Evolutionary conservation across 208 protist genomes (phyloP), one percentile per base, ranked within the genome.

Genomic region (Leishmania mexicana): DNA sequence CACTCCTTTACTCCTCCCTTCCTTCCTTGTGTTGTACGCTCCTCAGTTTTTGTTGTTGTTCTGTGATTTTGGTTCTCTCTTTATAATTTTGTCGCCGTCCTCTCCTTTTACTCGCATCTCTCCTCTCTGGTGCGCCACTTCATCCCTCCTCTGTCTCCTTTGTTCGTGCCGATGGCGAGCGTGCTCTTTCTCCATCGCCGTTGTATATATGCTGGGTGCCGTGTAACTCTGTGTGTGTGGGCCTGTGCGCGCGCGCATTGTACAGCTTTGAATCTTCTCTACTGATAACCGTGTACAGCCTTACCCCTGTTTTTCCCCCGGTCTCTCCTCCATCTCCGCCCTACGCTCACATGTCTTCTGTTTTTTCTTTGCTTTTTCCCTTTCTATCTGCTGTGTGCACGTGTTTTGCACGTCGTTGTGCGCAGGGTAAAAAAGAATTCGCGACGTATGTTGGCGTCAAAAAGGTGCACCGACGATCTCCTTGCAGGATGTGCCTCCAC

Each of bases 21-120:
- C 35, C 70, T 54, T 74, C 31, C 45, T 38, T 74, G 40, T 47
- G 67, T 47, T 75, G 40, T 57, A 58, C 35, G 70, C 38, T 51
- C 42, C 42, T 49, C 70, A 70, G 49, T 58, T 71, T n/a, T 54
- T 81, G 71, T 24, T 75, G 15, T 21, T 58, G 53, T 21, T 24
- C 28, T 38, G 62, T 62, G 76, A 54, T 77, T 42, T 35, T 58
- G 42, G 28, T 42, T 71, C 68, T 77, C 70, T 86, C 75, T 71
- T 76, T 54, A 57, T 76, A 60, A 40, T 60, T 64, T 49, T 70
- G 58, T 49, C 38, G 11, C 45, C 28, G n/a, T 31, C 45, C 7
- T 54, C n/a, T n/a, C 31, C 24, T 35, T 54, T 35, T 35, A 53
- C 45, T 54, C 70, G 45, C 28, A 51, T 51, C 6, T 54, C 70